Percentiles rank a stretch among this genome's conserved stretches.
These are phyloP conservation scores for Boletus sp. DNA, from an alignment of 768 basidiomycete genomes.

Conservation along the genomic window DNA sequence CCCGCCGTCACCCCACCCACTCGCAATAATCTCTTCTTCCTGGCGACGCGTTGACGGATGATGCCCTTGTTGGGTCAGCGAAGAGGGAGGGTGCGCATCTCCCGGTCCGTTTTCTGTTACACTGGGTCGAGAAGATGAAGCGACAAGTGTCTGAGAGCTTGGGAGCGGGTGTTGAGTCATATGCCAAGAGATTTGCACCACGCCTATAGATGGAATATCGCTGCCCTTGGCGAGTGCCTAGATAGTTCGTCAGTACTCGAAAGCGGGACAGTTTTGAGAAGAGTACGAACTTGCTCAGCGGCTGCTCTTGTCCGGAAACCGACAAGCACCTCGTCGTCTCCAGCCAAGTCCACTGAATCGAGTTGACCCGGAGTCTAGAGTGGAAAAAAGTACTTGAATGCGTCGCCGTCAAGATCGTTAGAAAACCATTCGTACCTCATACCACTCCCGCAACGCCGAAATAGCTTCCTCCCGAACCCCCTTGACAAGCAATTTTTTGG, in stretches of 20 bases:
- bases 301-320: constrained; percentile 68
- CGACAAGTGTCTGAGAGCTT: constrained; percentile 19
- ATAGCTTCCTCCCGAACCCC: constrained; percentile 55
- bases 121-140: constrained; percentile 19
- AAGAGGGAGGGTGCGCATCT: constrained; percentile 26
- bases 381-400: constrained; percentile 7
- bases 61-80: constrained; percentile 12
- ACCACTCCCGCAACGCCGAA: constrained; percentile 77
- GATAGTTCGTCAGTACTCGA: constrained; percentile 11
- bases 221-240: constrained; percentile 74
- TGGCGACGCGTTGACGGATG: constrained; percentile 35
- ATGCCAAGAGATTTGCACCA: constrained; percentile 69
- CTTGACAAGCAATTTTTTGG: constrained; percentile 75
- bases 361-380: constrained; percentile 65
- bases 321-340: constrained; percentile 61
- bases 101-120: constrained; percentile 22
- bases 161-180: constrained; percentile 33
- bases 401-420: background rate
- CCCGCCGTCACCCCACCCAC: constrained; percentile 66
- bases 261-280: background rate
- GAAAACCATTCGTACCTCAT: constrained; percentile 51
- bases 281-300: constrained; percentile 69
- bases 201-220: constrained; percentile 63
- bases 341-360: constrained; percentile 57
- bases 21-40: constrained; percentile 64